Evolutionary conservation across 148 eudicot genomes (phyloP).

Genomic region (Arctostaphylos glauca): DNA sequence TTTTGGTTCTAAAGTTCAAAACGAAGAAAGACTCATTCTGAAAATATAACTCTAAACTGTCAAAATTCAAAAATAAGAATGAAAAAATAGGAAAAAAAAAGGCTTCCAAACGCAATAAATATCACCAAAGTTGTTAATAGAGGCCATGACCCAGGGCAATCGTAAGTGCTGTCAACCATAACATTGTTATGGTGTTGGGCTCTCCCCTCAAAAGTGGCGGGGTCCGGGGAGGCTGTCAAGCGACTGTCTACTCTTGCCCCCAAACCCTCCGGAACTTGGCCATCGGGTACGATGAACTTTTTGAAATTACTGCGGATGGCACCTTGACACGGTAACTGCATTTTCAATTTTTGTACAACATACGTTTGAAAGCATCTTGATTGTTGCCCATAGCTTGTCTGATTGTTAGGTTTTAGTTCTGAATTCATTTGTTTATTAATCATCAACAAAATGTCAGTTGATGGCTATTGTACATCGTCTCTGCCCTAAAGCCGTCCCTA

Average conservation of each 20-base stretch:
- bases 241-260: not conserved
- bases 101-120: too few species aligned
- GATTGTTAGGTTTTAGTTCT: not conserved
- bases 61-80: too few species aligned
- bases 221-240: not conserved
- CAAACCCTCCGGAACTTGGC: not conserved
- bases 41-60: too few species aligned
- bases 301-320: not conserved
- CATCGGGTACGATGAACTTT: not conserved
- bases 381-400: not conserved
- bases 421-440: conserved; percentile 18
- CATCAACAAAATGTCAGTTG: conserved; percentile 17
- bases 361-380: not conserved
- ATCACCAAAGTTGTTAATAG: not conserved
- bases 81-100: too few species aligned
- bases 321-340: not conserved
- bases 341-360: not conserved
- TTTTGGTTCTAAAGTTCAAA: not conserved
- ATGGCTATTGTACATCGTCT: conserved; percentile 25
- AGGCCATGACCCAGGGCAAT: not conserved
- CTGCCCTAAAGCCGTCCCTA: conserved; percentile 24
- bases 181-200: not conserved
- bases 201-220: not conserved
- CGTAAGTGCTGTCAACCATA: not conserved
- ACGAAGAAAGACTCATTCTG: too few species aligned